Evolutionary conservation across 331 rosid species (phyloP).

Genomic region (Spiraea crenata): DNA sequence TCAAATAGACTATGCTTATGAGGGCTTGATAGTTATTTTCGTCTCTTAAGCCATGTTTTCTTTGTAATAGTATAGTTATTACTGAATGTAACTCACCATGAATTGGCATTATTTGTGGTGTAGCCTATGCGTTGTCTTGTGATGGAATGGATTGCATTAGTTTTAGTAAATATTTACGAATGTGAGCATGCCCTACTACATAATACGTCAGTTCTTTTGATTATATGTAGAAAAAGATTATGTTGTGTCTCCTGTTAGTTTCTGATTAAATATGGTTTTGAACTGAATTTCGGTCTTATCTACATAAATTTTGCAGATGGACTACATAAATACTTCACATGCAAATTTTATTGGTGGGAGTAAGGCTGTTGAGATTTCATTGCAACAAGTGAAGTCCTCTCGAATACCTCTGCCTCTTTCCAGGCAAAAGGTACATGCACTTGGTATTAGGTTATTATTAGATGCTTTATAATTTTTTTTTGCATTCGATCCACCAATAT

Average conservation of each 20-base stretch:
- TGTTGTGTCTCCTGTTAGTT: background rate
- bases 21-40: too few species aligned
- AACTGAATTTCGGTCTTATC: background rate
- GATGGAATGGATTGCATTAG: too few species aligned
- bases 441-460: constrained; percentile 19
- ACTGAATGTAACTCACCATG: too few species aligned
- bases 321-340: constrained; percentile 94
- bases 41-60: too few species aligned
- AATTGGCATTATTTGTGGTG: too few species aligned
- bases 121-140: too few species aligned
- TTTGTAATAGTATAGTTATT: too few species aligned
- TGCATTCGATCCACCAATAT: background rate
- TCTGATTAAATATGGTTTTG: background rate
- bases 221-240: background rate
- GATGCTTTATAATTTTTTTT: background rate
- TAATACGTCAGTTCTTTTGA: background rate
- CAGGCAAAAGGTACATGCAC: constrained; percentile 56
- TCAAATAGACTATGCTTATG: too few species aligned
- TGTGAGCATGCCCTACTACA: background rate
- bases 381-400: constrained; percentile 66
- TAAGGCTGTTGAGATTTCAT: constrained; percentile 74
- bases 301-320: constrained; percentile 61
- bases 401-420: constrained; percentile 49
- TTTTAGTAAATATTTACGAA: background rate
- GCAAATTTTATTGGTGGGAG: constrained; percentile 98